Base-by-base conservation (phyloP, 371 early-diverging fungal species). In the Capillidium heterosporum region DNA sequence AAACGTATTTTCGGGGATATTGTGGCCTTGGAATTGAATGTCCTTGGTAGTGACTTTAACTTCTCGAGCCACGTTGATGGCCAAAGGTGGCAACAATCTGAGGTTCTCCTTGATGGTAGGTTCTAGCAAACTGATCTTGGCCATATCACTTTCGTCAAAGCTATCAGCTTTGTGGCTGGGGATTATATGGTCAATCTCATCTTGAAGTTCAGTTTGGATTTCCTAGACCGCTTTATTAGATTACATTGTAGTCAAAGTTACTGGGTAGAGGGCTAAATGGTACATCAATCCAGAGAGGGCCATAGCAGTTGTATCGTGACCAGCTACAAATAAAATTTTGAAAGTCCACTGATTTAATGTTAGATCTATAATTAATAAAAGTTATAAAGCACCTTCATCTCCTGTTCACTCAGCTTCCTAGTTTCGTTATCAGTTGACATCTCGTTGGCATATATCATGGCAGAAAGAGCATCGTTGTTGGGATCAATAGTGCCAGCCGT, bases 311-410 rank as follows among this genome's bases (percentile, higher is more conserved):
- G 56, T 56, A 19, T 56, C 56, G 24, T 56, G 56, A 21, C 56
- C 56, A 44, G 56, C 56, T 8, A 56, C 44, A 32, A 56, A 56
- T 7, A 56, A 32, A 8, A 56, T 41, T 13, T 56, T 56, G 17
- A 56, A 53, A 10, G 53, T 53, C 44, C 44, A 44, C 44, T 44
- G 19, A 44, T 7, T 17, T 40, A 40, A 40, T 40, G 10, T 10
- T n/a, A 44, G 19, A 19, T 0, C 19, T 15, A 19, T 44, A 17
- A 7, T 19, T 44, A 44, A 44, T 19, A 15, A 23, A 19, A 44
- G 5, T 19, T 44, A 44, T 15, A 44, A 5, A 8, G 8, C 23
- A 44, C 44, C 19, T 19, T 15, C 19, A 44, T 44, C 44, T 44
- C 35, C 35, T 53, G 29, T 35, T 53, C 32, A 35, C 17, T 53